Evolutionary conservation across 78 protist genomes (phyloP), one percentile per base, ranked within the genome.

Genomic region (Dictyostelium citrinum): DNA sequence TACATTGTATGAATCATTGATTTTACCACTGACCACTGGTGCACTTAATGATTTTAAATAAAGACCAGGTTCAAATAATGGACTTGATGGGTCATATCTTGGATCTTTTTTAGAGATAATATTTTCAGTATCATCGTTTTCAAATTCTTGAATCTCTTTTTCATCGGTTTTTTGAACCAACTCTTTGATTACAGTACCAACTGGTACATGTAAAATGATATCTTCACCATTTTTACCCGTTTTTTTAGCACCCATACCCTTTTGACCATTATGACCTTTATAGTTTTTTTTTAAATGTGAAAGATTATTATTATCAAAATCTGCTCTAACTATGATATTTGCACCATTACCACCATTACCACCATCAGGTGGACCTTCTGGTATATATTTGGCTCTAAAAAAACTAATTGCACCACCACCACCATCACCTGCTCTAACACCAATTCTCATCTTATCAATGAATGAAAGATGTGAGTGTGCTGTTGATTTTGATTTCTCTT

Each of bases 341-440:
- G 93, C 93, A 43, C 93, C 93, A 78, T 68, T 17, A 35, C 93
- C 93, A 16, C 93, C 93, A 78, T 76, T 61, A n/a, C 93, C 93
- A 46, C 93, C 93, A 78, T 88, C 93, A 7, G 93, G 93, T 45
- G 93, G 93, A 11, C 93, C 93, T 24, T 51, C 74, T 3, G 93
- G 93, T 20, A 88, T 88, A 68, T 79, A 88, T 68, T 88, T 88
- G 2, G 84, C 93, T 41, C 93, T 33, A 55, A 68, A 78, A 76
- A 88, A 88, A 64, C 49, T 41, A 14, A 88, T 67, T 64, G 81
- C 27, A 17, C 93, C 93, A 68, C 35, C 29, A 22, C 93, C 93
- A 22, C 93, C 93, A 67, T 88, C 85, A 88, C 93, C 93, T n/a
- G 85, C 84, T 35, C 49, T 76, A 16, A 58, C 31, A 27, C 71